Conservation (phyloP, 768 basidiomycete species). For the Tricholoma bakamatsutake region DNA sequence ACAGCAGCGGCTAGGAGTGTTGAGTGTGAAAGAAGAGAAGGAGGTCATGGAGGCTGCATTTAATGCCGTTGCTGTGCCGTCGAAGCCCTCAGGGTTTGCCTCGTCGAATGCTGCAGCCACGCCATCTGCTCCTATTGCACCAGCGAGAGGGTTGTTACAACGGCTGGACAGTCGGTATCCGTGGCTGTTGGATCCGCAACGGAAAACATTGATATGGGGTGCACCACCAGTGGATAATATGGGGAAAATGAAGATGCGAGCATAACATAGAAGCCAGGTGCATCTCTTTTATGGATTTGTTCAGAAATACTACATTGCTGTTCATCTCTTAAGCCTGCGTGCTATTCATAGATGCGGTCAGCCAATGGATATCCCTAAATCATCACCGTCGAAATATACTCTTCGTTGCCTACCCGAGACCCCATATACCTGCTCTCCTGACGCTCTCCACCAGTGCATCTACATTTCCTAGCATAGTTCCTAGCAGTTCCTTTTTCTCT, state of each 20-base stretch:
- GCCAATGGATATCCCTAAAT: conserved; percentile 1
- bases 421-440: conserved; percentile 84
- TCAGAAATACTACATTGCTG: background rate
- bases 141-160: conserved; percentile 39
- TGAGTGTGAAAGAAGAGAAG: conserved; percentile 26
- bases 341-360: background rate
- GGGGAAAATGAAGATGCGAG: conserved; percentile 33
- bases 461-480: conserved; percentile 84
- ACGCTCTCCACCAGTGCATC: conserved; percentile 88
- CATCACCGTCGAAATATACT: background rate
- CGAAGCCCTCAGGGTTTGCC: conserved; percentile 1
- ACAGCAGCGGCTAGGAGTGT: conserved; percentile 17
- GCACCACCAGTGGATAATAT: conserved; percentile 64
- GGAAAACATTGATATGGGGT: conserved; percentile 65
- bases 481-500: conserved; percentile 78
- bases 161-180: conserved; percentile 42
- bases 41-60: conserved; percentile 17
- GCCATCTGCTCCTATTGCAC: background rate
- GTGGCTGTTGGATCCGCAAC: conserved; percentile 49
- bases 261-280: conserved; percentile 3
- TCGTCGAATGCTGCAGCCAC: background rate
- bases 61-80: conserved; percentile 7
- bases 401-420: conserved; percentile 37
- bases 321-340: background rate
- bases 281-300: background rate